Base-by-base conservation (phyloP, 768 basidiomycete genomes). In the Suillus subaureus region DNA sequence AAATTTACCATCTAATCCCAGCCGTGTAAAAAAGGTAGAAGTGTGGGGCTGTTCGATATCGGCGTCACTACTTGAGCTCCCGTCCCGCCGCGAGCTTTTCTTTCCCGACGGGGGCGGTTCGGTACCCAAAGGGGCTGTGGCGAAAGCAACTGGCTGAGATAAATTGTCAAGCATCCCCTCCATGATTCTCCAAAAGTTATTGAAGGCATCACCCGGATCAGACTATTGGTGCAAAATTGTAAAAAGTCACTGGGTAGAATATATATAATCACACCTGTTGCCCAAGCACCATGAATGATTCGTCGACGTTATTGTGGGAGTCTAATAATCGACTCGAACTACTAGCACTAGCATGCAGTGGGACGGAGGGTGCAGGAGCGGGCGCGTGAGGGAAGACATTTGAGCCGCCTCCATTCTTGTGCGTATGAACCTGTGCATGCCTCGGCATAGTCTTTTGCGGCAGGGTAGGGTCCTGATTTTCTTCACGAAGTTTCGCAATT, bases 231-330 rank as follows among this genome's bases (percentile, higher is more conserved):
- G 65, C 51, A 18, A 54, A 23, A 62, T 56, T 51, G 39, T 70
- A 45, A 8, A 31, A 70, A 58, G 51, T 55, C 18, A 61, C 47
- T 12, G 47, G 66, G 58, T 51, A 62, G 52, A 45, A 37, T 43
- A 31, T 39, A 51, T 11, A 57, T 63, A 21, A 65, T 81, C 87
- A 70, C 71, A 92, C 91, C 70, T 87, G 84, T 74, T 93, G 92
- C 21, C 91, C 92, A 4, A 94, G 81, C 2, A 95, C 82, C 93
- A 95, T 93, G 71, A 94, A 95, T 0, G 93, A 94, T 73, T 94
- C 93, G 56, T 94, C 93, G 1, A 91, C 90, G 2, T 88, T 85
- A 66, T 86, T 85, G 72, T 84, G 81, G 35, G 85, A 85, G 67
- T 90, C 83, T 63, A 80, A 76, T 81, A 74, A 47, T 64, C 73